Percentiles rank a stretch among this genome's conserved stretches.
Evolutionary conservation across 495 filamentous ascomycete genomes (phyloP).

Genomic region (Neurospora hispaniola): DNA sequence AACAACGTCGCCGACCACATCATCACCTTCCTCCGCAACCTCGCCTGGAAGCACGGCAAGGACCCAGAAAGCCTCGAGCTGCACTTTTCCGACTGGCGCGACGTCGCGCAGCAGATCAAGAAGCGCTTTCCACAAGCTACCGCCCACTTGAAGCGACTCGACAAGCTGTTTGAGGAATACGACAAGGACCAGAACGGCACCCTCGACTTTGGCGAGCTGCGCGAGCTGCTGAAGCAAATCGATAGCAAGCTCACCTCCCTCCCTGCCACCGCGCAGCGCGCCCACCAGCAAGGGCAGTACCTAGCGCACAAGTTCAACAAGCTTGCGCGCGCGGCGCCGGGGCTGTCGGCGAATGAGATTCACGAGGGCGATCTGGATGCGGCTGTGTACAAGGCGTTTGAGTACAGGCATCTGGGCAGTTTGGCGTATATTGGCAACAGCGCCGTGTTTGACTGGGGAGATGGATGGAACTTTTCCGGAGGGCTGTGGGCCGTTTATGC

Average conservation of each 20-base stretch:
- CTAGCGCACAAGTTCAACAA: conserved; percentile 92
- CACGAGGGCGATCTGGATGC: conserved; percentile 85
- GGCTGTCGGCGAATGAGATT: conserved; percentile 67
- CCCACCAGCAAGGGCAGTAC: conserved; percentile 93
- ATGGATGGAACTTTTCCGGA: conserved; percentile 66
- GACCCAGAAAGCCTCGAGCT: conserved; percentile 77
- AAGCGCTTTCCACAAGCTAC: conserved; percentile 89
- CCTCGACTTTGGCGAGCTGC: conserved; percentile 84
- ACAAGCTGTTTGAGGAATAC: conserved; percentile 81
- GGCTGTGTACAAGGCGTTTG: conserved; percentile 89
- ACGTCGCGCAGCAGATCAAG: conserved; percentile 70
- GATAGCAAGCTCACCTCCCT: conserved; percentile 81
- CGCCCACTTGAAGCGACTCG: conserved; percentile 77
- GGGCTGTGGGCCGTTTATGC: conserved; percentile 91
- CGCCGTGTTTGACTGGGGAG: conserved; percentile 77
- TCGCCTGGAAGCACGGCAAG: conserved; percentile 84
- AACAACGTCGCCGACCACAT: conserved; percentile 89
- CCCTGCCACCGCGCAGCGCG: conserved; percentile 88
- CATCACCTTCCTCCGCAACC: conserved; percentile 73
- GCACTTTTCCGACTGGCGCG: conserved; percentile 78
- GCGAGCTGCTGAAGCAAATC: conserved; percentile 80
- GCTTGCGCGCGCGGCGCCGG: conserved; percentile 68
- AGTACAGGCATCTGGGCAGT: conserved; percentile 85
- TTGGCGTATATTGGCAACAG: conserved; percentile 95
- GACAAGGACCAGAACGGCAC: conserved; percentile 89